Evolutionary conservation across 2,329 filamentous ascomycete genomes (phyloP).

Genomic region (Aschersonia sp.): DNA sequence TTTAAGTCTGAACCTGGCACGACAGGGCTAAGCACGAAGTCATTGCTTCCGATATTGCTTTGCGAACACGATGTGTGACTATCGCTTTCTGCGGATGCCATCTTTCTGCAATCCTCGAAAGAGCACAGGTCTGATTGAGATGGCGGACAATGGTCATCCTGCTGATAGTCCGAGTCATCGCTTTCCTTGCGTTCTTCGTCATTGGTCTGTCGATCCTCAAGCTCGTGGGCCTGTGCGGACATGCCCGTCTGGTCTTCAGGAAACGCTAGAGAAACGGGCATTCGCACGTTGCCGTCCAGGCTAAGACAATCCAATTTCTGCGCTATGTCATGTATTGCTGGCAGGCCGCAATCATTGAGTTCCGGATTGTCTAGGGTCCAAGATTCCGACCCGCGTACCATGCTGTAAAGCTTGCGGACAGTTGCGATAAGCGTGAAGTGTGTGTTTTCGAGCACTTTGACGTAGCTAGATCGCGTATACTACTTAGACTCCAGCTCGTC

Average conservation of each 20-base stretch:
- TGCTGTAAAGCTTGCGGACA: slow-evolving; percentile 50
- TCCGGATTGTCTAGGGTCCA: slow-evolving; percentile 52
- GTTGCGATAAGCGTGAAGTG: slow-evolving; percentile 50
- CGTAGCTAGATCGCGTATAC: slow-evolving; percentile 33
- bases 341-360: slow-evolving; percentile 46
- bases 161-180: slow-evolving; percentile 8
- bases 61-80: slow-evolving; percentile 35
- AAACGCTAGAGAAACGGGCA: slow-evolving; percentile 42
- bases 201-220: slow-evolving; percentile 32
- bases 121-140: slow-evolving; percentile 42
- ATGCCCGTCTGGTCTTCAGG: slow-evolving; percentile 47
- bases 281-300: slow-evolving; percentile 44
- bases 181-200: slow-evolving; percentile 12
- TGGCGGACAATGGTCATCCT: slow-evolving; percentile 31
- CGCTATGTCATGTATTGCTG: slow-evolving; percentile 51
- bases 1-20: slow-evolving; percentile 17
- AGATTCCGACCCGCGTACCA: slow-evolving; percentile 41
- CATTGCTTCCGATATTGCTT: slow-evolving; percentile 27
- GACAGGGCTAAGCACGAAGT: slow-evolving; percentile 21
- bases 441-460: slow-evolving; percentile 50
- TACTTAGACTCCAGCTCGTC: neutral
- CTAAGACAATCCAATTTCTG: slow-evolving; percentile 50
- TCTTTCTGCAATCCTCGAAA: slow-evolving; percentile 39
- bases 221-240: slow-evolving; percentile 39
- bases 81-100: slow-evolving; percentile 25